Conservation (phyloP, 164 flowering plant species). For the Liquidambar formosana region DNA sequence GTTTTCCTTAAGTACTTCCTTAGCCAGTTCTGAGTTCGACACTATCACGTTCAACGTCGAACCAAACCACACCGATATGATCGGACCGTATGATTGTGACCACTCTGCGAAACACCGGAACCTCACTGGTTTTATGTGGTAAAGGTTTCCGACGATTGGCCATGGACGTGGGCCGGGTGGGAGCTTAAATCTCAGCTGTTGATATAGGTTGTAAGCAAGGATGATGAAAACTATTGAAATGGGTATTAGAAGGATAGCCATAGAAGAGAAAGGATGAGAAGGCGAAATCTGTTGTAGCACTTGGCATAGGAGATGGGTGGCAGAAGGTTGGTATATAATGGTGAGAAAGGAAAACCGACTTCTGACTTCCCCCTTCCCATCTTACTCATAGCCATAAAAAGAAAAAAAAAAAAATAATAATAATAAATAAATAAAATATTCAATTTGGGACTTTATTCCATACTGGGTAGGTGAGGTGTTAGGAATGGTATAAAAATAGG, state of each 20-base stretch:
- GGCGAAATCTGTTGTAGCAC: too few species aligned
- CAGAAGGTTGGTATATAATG: too few species aligned
- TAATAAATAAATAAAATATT: too few species aligned
- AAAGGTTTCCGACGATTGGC: slow-evolving; percentile 53
- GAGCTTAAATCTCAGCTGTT: slow-evolving; percentile 34
- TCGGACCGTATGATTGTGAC: slow-evolving; percentile 42
- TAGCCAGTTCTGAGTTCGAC: slow-evolving; percentile 34
- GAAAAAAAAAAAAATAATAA: too few species aligned
- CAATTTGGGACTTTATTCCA: too few species aligned
- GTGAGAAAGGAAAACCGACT: too few species aligned
- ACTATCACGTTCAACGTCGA: slow-evolving; percentile 44
- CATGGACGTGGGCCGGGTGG: slow-evolving; percentile 48
- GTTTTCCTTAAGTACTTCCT: slow-evolving; percentile 37
- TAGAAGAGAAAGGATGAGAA: background rate
- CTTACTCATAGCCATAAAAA: too few species aligned
- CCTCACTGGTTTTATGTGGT: slow-evolving; percentile 43
- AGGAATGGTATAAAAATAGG: too few species aligned
- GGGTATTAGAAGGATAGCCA: slow-evolving; percentile 19
- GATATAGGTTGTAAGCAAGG: slow-evolving; percentile 24
- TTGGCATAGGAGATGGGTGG: too few species aligned
- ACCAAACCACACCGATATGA: slow-evolving; percentile 50
- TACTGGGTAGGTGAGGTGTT: too few species aligned
- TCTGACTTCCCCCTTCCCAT: too few species aligned
- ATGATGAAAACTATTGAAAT: slow-evolving; percentile 15
- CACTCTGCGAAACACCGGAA: slow-evolving; percentile 49